phyloP scores from a whole-genome alignment of 1,284 basidiomycete genomes.

The Ceratobasidium sp. region DNA sequence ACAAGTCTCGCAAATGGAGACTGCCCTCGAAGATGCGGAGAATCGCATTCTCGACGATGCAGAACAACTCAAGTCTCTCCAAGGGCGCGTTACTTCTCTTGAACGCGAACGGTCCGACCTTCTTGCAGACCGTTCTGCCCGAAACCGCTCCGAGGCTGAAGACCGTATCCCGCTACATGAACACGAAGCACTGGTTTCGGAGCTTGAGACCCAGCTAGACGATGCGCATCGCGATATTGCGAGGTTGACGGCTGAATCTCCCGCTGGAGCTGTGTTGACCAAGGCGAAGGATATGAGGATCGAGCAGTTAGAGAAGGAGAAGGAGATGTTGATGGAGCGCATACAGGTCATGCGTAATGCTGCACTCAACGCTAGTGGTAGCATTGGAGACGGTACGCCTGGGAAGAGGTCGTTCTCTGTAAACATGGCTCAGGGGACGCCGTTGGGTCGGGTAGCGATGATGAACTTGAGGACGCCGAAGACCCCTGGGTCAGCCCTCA shows the following conservation, averaged over 20 bases:
- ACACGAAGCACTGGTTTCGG: slow-evolving; percentile 55
- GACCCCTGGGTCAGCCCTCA: slow-evolving; percentile 43
- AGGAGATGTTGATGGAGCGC: slow-evolving; percentile 75
- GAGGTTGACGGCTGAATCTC: slow-evolving; percentile 73
- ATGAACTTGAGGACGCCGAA: slow-evolving; percentile 47
- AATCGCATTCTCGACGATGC: slow-evolving; percentile 65
- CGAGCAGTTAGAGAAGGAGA: slow-evolving; percentile 77
- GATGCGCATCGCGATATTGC: slow-evolving; percentile 84
- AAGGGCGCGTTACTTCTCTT: slow-evolving; percentile 63
- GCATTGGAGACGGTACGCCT: not conserved
- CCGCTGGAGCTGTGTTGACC: slow-evolving; percentile 77
- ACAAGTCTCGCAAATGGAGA: slow-evolving; percentile 68
- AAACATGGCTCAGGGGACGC: slow-evolving; percentile 7
- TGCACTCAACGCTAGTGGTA: slow-evolving; percentile 1
- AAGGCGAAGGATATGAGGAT: slow-evolving; percentile 77
- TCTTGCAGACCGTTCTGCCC: slow-evolving; percentile 56
- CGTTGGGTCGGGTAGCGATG: slow-evolving; percentile 48
- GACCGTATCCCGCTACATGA: slow-evolving; percentile 47
- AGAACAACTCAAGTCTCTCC: slow-evolving; percentile 63
- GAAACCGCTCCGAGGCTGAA: slow-evolving; percentile 52
- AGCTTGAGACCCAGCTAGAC: slow-evolving; percentile 79
- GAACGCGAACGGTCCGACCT: slow-evolving; percentile 56
- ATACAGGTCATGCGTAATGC: slow-evolving; percentile 61
- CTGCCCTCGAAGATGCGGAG: slow-evolving; percentile 67
- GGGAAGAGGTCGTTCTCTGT: not conserved